Evolutionary conservation across 345 rosid species (phyloP).

Genomic region (Eucalyptus cloeziana): DNA sequence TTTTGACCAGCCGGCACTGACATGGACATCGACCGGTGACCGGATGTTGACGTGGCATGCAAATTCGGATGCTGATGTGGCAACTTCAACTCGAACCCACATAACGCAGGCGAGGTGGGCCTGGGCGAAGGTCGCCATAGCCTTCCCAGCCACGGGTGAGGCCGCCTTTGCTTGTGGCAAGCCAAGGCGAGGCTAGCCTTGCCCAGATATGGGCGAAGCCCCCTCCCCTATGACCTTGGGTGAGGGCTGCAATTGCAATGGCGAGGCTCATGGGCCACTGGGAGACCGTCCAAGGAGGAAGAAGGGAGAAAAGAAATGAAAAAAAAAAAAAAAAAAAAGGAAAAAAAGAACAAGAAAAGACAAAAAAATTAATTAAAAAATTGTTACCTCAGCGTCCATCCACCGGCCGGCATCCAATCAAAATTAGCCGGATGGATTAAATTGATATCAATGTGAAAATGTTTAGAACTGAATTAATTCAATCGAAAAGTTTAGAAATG

Average conservation of each 20-base stretch:
- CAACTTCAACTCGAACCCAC: too few species aligned
- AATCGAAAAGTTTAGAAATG: rapidly evolving
- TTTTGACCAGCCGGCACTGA: rapidly evolving
- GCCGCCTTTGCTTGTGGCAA: rapidly evolving
- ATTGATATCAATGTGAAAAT: rapidly evolving
- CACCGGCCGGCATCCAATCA: too few species aligned
- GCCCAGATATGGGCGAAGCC: rapidly evolving
- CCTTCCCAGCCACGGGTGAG: rapidly evolving
- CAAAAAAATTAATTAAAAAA: too few species aligned
- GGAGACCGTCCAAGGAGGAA: too few species aligned
- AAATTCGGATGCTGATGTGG: rapidly evolving
- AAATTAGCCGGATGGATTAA: rapidly evolving
- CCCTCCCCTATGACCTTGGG: rapidly evolving
- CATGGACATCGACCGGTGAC: rapidly evolving
- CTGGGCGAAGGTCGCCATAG: rapidly evolving
- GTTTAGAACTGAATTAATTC: rapidly evolving
- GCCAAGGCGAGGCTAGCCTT: rapidly evolving
- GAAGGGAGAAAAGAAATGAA: too few species aligned
- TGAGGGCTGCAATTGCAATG: rapidly evolving
- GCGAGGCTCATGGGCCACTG: rapidly evolving
- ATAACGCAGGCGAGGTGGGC: rapidly evolving
- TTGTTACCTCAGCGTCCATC: rapidly evolving
- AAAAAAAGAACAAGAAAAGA: rapidly evolving
- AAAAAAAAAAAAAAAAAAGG: rapidly evolving
- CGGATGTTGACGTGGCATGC: too few species aligned